phyloP scores from a whole-genome alignment of 1,284 basidiomycete species.

The Microbotryum violaceum region DNA sequence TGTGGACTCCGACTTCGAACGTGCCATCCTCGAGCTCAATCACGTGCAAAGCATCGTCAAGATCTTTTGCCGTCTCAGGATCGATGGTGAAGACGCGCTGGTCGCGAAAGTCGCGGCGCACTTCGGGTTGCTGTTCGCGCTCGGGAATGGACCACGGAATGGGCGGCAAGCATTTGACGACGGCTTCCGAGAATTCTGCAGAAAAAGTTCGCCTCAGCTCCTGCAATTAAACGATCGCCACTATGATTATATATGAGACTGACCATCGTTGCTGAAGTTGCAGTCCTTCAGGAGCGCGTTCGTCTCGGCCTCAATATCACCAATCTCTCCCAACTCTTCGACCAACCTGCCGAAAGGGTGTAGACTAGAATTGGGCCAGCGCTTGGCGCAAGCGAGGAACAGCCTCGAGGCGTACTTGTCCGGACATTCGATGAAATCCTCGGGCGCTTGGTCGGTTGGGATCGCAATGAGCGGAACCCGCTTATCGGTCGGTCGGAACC shows the following conservation, averaged over 20 bases:
- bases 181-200: slow-evolving; percentile 50
- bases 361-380: slow-evolving; percentile 78
- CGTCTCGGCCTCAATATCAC: slow-evolving; percentile 94
- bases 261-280: slow-evolving; percentile 49
- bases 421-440: slow-evolving; percentile 90
- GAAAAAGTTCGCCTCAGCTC: neutral
- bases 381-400: slow-evolving; percentile 97
- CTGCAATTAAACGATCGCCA: neutral
- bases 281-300: slow-evolving; percentile 95
- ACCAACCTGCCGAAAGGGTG: slow-evolving; percentile 98
- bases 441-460: slow-evolving; percentile 90
- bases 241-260: neutral
- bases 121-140: slow-evolving; percentile 41
- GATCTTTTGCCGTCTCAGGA: slow-evolving; percentile 76
- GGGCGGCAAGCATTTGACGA: slow-evolving; percentile 91
- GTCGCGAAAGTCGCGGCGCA: slow-evolving; percentile 73
- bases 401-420: slow-evolving; percentile 83
- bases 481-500: slow-evolving; percentile 99
- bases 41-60: slow-evolving; percentile 91
- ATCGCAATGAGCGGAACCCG: slow-evolving; percentile 98
- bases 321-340: slow-evolving; percentile 97
- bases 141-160: slow-evolving; percentile 92
- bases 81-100: slow-evolving; percentile 91
- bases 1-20: slow-evolving; percentile 84
- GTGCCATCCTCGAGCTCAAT: slow-evolving; percentile 81